Percentiles rank a stretch among this genome's conserved stretches.
These are phyloP conservation scores for Phytophthora idaei DNA, from an alignment of 352 stramenopile genomes.

Conservation along the genomic window DNA sequence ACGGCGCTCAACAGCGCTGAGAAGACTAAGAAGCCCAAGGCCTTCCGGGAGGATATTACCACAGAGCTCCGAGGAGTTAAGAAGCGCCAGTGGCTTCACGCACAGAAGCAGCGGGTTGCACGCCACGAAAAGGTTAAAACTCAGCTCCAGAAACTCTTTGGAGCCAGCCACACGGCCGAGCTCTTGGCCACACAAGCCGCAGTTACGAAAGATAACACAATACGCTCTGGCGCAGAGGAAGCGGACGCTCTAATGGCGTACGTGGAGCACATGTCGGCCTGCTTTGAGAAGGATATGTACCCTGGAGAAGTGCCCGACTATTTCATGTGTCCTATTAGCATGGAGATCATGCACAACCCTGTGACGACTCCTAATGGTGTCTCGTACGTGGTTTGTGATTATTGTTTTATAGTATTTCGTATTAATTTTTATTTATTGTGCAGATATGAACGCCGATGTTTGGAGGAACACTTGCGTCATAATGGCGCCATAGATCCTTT, in stretches of 20 bases:
- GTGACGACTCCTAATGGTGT: constrained; percentile 82
- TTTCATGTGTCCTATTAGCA: constrained; percentile 81
- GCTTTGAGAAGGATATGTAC: constrained; percentile 54
- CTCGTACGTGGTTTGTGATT: constrained; percentile 48
- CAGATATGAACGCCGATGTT: constrained; percentile 64
- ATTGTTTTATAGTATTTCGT: constrained; percentile 8
- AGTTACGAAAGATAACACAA: background rate
- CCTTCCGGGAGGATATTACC: constrained; percentile 66
- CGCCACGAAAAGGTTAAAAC: constrained; percentile 51
- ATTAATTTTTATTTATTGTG: constrained; percentile 5
- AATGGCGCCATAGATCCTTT: constrained; percentile 77
- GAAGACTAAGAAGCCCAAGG: constrained; percentile 60
- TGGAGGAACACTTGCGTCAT: constrained; percentile 71
- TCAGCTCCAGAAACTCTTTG: constrained; percentile 51
- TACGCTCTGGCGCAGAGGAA: constrained; percentile 19
- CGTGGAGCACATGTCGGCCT: constrained; percentile 56
- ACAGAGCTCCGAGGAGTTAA: constrained; percentile 62
- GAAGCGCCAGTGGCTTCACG: constrained; percentile 68
- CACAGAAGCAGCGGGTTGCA: constrained; percentile 41
- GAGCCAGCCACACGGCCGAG: constrained; percentile 25
- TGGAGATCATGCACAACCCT: constrained; percentile 84
- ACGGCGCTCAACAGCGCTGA: constrained; percentile 55
- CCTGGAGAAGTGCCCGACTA: constrained; percentile 74
- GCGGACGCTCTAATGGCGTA: constrained; percentile 66
- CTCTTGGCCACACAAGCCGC: constrained; percentile 28